A percentile compares a stretch with the other conserved stretches of the same genome.
phyloP scores from a whole-genome alignment of 1,284 basidiomycete genomes.

The Boletus albobrunnescens region DNA sequence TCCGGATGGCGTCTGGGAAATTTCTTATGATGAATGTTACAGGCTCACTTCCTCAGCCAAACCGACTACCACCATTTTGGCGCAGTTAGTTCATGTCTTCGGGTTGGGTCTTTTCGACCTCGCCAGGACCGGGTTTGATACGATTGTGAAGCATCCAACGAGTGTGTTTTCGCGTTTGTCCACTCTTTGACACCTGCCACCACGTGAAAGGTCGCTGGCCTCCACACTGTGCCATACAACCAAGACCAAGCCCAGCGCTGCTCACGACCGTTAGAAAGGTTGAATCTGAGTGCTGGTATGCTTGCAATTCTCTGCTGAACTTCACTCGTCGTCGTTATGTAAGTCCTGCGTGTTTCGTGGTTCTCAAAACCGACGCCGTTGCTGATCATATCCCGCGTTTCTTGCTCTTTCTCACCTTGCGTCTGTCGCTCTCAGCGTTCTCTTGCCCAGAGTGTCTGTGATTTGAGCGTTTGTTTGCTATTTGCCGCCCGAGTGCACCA shows the following conservation, averaged over 20 bases:
- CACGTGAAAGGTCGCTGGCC: constrained; percentile 31
- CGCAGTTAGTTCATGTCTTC: constrained; percentile 27
- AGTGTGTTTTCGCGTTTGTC: constrained; percentile 27
- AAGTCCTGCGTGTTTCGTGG: constrained; percentile 32
- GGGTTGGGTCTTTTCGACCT: constrained; percentile 16
- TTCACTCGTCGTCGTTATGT: constrained; percentile 35
- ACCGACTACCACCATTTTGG: constrained; percentile 18
- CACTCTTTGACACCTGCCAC: constrained; percentile 32
- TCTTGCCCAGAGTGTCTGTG: constrained; percentile 22
- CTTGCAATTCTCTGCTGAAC: constrained; percentile 27
- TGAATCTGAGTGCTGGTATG: constrained; percentile 35
- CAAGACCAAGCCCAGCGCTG: constrained; percentile 18
- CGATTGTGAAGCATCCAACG: constrained; percentile 28
- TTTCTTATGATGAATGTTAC: constrained; percentile 30
- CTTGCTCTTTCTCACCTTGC: constrained; percentile 7
- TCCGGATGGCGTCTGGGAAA: constrained; percentile 24
- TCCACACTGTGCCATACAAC: constrained; percentile 21
- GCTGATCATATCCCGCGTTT: constrained; percentile 23
- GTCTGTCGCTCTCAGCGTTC: constrained; percentile 10
- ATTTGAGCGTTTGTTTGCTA: constrained; percentile 32
- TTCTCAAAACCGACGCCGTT: constrained; percentile 16
- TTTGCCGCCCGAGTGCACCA: constrained; percentile 23
- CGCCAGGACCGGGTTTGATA: constrained; percentile 26
- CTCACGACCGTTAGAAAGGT: constrained; percentile 25
- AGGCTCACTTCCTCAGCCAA: constrained; percentile 18